Conservation (phyloP, 2,329 filamentous ascomycete species). For the Verticillium klebahnii region DNA sequence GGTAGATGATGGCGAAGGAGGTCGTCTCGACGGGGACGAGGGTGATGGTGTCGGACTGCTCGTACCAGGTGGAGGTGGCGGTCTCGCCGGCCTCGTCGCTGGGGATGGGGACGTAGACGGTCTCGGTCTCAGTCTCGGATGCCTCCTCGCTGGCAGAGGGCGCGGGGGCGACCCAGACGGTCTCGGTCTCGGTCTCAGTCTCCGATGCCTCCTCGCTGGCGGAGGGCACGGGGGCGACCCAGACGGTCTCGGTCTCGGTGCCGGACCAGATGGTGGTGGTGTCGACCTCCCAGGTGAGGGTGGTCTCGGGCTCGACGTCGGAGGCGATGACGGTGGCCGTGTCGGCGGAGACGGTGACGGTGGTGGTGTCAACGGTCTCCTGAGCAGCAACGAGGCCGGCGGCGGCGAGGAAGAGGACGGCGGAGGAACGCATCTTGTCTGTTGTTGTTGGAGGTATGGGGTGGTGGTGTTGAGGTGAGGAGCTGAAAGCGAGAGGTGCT, state of each 20-base stretch:
- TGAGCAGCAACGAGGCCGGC: slow-evolving; percentile 16
- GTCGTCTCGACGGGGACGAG: slow-evolving; percentile 7
- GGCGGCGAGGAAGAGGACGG: slow-evolving; percentile 9
- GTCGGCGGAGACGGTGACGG: slow-evolving; percentile 7
- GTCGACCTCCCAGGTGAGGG: slow-evolving; percentile 6
- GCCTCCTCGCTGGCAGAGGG: slow-evolving; percentile 1
- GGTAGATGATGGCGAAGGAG: slow-evolving; percentile 2
- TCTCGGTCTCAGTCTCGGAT: slow-evolving; percentile 1
- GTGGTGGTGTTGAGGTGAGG: not conserved
- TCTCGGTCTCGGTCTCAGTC: slow-evolving; percentile 2
- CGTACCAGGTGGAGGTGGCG: not conserved
- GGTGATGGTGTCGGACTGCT: slow-evolving; percentile 3
- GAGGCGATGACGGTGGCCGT: not conserved
- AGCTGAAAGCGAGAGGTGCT: slow-evolving; percentile 2
- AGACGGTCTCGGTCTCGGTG: slow-evolving; percentile 3
- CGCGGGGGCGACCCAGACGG: not conserved
- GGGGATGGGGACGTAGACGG: not conserved
- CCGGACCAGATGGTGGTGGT: not conserved
- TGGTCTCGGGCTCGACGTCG: slow-evolving; percentile 6
- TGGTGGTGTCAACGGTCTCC: slow-evolving; percentile 11
- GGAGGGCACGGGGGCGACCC: not conserved
- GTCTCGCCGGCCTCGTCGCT: not conserved
- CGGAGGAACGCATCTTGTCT: slow-evolving; percentile 18
- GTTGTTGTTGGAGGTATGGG: not conserved
- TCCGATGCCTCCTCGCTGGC: slow-evolving; percentile 5